Percentiles rank a stretch among this genome's conserved stretches.
These are phyloP conservation scores for Salvia splendens DNA, from an alignment of 257 asterid genomes.

Conservation along the genomic window DNA sequence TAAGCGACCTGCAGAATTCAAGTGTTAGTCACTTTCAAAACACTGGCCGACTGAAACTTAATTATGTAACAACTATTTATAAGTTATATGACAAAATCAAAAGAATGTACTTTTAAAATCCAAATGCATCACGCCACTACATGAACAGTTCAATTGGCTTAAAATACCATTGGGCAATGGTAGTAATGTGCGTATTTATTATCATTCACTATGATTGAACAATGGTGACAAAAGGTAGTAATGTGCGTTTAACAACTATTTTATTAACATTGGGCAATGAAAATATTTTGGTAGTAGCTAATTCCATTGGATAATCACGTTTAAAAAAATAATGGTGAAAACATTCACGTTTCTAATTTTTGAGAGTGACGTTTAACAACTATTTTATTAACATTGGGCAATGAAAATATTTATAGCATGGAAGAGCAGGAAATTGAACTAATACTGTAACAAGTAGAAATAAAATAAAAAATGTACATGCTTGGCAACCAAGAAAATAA, in stretches of 20 bases:
- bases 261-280: no score
- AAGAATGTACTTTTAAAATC: neutral
- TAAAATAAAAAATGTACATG: neutral
- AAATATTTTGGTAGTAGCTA: no score
- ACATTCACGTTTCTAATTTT: no score
- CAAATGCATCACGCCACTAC: neutral
- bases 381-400: neutral
- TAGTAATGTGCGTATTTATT: no score
- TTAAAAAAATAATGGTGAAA: neutral
- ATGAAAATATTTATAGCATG: neutral
- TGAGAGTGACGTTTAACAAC: neutral
- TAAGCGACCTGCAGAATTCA: conserved; percentile 45
- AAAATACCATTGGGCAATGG: neutral
- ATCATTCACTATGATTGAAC: no score
- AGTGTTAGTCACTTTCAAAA: neutral
- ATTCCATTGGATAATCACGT: no score
- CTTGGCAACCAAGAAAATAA: conserved; percentile 1
- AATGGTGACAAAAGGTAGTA: no score
- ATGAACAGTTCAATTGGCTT: neutral
- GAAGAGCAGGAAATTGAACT: neutral
- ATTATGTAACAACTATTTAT: neutral
- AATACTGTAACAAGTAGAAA: neutral
- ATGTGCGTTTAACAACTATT: no score
- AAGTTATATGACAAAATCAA: neutral
- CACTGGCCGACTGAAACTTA: neutral